Percentiles rank a stretch among this genome's conserved stretches.
Evolutionary conservation across 1,284 basidiomycete genomes (phyloP).

Genomic region (Sporisorium scitamineum): DNA sequence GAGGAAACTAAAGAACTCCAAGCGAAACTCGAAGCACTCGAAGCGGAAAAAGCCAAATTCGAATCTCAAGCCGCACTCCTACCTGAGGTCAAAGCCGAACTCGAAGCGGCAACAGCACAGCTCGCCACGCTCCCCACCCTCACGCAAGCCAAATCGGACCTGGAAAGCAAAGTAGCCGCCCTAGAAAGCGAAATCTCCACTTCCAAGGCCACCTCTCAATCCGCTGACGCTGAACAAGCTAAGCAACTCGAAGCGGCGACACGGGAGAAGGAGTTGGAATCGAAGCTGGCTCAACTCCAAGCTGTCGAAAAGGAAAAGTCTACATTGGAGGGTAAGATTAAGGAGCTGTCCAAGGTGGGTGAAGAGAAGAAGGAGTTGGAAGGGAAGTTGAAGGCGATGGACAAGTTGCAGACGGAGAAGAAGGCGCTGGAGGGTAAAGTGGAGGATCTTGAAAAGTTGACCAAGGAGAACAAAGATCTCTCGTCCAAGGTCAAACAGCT

Average conservation of each 20-base stretch:
- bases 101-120: slow-evolving; percentile 6
- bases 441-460: slow-evolving; percentile 21
- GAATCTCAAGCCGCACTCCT: slow-evolving; percentile 8
- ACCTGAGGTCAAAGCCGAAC: background rate
- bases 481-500: slow-evolving; percentile 78
- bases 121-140: background rate
- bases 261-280: slow-evolving; percentile 33
- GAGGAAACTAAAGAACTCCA: slow-evolving; percentile 8
- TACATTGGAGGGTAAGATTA: slow-evolving; percentile 1
- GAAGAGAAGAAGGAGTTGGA: slow-evolving; percentile 79
- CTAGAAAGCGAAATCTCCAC: slow-evolving; percentile 10
- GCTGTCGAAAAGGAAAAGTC: background rate
- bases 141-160: background rate
- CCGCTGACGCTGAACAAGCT: slow-evolving; percentile 87
- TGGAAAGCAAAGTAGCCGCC: slow-evolving; percentile 14
- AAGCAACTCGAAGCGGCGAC: slow-evolving; percentile 75
- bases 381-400: slow-evolving; percentile 40
- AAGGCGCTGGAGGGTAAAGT: slow-evolving; percentile 22
- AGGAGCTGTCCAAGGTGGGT: slow-evolving; percentile 82
- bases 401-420: slow-evolving; percentile 16
- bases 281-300: background rate
- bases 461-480: slow-evolving; percentile 57
- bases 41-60: slow-evolving; percentile 14
- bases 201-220: background rate
- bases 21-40: slow-evolving; percentile 8